Evolutionary conservation across 73 alveolate species (phyloP), one percentile per base, ranked within the genome.

Genomic region (Paramecium tetraurelia): DNA sequence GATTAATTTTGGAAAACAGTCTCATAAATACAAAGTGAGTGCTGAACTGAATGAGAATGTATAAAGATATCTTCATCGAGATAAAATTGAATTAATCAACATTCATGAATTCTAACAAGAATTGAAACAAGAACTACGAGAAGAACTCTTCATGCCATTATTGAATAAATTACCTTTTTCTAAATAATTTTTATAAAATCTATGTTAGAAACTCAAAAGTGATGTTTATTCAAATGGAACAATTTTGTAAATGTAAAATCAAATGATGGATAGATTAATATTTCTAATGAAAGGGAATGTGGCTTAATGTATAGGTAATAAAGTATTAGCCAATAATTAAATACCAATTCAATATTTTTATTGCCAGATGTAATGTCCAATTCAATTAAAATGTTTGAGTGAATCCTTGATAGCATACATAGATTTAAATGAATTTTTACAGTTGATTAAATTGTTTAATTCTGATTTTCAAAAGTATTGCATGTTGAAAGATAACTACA

Each of bases 391-490:
- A 44, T 80, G 90, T 44, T 10, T 44, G 24, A 41, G 63, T 35
- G 70, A 80, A 46, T 43, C 63, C 27, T n/a, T 43, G 3, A 80
- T 80, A 1, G 90, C 63, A 7, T 44, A 9, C 24, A 22, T 80
- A 11, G 72, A 80, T 14, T 18, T 43, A 9, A 33, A 80, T 20
- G 76, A 80, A 8, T 80, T 80, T 46, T n/a, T 41, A 48, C 16
- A 40, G 9, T 41, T 31, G 18, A 80, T 80, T 0, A 41, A 48
- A 80, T 11, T 31, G 14, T n/a, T 21, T 48, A 41, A 46, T 7
- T 24, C 31, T 21, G 90, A 80, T 80, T 80, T 80, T 43, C 18
- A 80, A 44, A 41, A 18, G 7, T 80, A n/a, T 80, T 80, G 90
- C 20, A 80, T 80, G 90, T 9, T 80, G 22, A 21, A 35, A 18